Percentiles rank a stretch among this genome's conserved stretches.
Conservation (phyloP, 1,139 yeast genomes). For the Sugiyamaella novakii region DNA sequence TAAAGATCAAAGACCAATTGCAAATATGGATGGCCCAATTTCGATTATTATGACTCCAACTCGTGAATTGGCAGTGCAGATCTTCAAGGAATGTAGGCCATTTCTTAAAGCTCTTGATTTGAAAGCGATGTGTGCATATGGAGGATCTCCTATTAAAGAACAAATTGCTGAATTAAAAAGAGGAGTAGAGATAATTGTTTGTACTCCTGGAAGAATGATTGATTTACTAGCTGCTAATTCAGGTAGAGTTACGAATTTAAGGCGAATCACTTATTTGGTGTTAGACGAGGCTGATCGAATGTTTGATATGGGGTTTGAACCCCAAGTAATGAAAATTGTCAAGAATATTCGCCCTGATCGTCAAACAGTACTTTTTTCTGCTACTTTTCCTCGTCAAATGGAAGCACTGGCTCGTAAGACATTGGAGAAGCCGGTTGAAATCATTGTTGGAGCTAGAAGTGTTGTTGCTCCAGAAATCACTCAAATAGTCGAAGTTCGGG, state of each 20-base stretch:
- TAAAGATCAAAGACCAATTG: slow-evolving; percentile 63
- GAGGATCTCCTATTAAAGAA: slow-evolving; percentile 84
- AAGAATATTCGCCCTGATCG: slow-evolving; percentile 79
- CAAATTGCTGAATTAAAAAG: slow-evolving; percentile 81
- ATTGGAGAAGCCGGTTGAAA: slow-evolving; percentile 65
- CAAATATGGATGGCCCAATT: slow-evolving; percentile 68
- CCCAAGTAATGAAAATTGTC: slow-evolving; percentile 85
- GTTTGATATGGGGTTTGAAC: slow-evolving; percentile 98
- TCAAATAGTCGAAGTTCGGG: slow-evolving; percentile 68
- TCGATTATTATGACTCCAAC: slow-evolving; percentile 89
- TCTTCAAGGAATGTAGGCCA: slow-evolving; percentile 63
- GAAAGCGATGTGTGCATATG: slow-evolving; percentile 80
- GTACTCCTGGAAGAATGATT: slow-evolving; percentile 95
- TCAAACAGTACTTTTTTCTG: slow-evolving; percentile 92
- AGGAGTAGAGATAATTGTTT: slow-evolving; percentile 81
- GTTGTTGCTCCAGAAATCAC: slow-evolving; percentile 80
- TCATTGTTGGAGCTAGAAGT: slow-evolving; percentile 79
- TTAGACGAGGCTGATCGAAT: slow-evolving; percentile 96
- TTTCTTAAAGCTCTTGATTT: slow-evolving; percentile 57
- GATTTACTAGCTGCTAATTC: slow-evolving; percentile 83
- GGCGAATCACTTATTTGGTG: slow-evolving; percentile 75
- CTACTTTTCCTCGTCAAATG: slow-evolving; percentile 84
- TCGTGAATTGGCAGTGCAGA: slow-evolving; percentile 87
- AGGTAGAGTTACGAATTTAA: slow-evolving; percentile 73
- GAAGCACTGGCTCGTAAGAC: slow-evolving; percentile 71